Evolutionary conservation across 495 filamentous ascomycete species (phyloP), one percentile per base, ranked within the genome.

Genomic region (Pyronema omphalodes): DNA sequence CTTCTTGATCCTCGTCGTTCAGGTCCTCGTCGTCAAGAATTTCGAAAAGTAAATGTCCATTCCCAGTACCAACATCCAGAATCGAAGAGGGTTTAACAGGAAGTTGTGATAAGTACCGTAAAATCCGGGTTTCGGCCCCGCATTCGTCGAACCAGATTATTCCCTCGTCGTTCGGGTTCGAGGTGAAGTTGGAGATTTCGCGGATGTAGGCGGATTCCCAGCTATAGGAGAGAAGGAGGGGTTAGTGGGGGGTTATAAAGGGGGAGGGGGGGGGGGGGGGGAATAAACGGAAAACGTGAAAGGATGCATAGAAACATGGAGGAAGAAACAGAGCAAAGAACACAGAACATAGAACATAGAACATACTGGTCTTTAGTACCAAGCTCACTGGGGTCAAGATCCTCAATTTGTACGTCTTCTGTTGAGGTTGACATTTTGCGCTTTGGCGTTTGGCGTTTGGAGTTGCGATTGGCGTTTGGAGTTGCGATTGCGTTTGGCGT

Each of bases 41-140:
- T 15, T 78, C 71, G 56, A 91, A 88, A 3, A 95, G 71, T 61
- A 95, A 75, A 61, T 86, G 83, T 1, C 91, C 91, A 69, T 95
- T 98, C 0, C 91, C 91, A 0, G 86, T 94, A 0, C 91, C 91
- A 0, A 96, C 62, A 59, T 81, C 77, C 0, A 95, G 73, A 49
- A 94, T 78, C 2, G 69, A 52, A 9, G 70, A 57, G 9, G 57
- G 45, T 6, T 55, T 54, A 15, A 62, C 54, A 29, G 59, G 53
- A 2, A 67, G 54, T 35, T 58, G 54, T 8, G 62, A 57, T 29
- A 86, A 76, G 62, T 77, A 81, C 5, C 60, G 54, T 40, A 83
- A 54, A 29, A 86, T 71, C 44, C 75, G 77, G 41, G 70, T 64
- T 65, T 83, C 78, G 61, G 82, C 82, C 57, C 74, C 70, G 11